Percentiles rank a stretch among this genome's conserved stretches.
phyloP scores from a whole-genome alignment of 352 stramenopile species.

The Globisporangium paroecandrum region DNA sequence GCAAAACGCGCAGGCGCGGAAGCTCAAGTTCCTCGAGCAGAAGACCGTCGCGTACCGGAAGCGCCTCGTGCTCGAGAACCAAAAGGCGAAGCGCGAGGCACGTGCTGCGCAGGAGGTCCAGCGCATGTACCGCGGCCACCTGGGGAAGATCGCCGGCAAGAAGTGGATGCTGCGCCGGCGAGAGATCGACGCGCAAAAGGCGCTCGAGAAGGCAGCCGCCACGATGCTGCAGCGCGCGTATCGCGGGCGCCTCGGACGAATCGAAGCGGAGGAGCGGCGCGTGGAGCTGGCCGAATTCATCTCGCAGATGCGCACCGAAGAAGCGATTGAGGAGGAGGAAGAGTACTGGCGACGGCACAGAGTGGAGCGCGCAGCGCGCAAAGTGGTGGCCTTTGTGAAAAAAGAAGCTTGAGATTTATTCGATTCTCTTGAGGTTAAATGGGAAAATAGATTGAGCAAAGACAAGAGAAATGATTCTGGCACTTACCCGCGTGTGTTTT shows the following conservation, averaged over 20 bases:
- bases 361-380: slow-evolving; percentile 47
- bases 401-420: slow-evolving; percentile 37
- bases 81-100: slow-evolving; percentile 56
- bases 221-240: slow-evolving; percentile 85
- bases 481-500: slow-evolving; percentile 6
- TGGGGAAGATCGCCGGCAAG: slow-evolving; percentile 79
- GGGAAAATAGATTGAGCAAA: not conserved
- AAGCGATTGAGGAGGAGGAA: slow-evolving; percentile 88
- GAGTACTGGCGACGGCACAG: slow-evolving; percentile 65
- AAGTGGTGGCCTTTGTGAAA: slow-evolving; percentile 57
- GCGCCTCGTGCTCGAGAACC: slow-evolving; percentile 59
- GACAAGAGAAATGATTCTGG: not conserved
- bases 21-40: slow-evolving; percentile 67
- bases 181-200: slow-evolving; percentile 81
- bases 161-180: slow-evolving; percentile 82
- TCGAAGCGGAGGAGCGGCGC: slow-evolving; percentile 75
- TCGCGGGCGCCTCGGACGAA: slow-evolving; percentile 78
- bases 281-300: slow-evolving; percentile 94
- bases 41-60: slow-evolving; percentile 54
- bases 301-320: slow-evolving; percentile 84
- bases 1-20: slow-evolving; percentile 52
- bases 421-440: not conserved
- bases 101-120: slow-evolving; percentile 62
- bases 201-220: slow-evolving; percentile 72
- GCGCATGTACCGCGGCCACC: slow-evolving; percentile 60